Conservation (phyloP, 75 land plant genomes). For the Pinus tabuliformis region DNA sequence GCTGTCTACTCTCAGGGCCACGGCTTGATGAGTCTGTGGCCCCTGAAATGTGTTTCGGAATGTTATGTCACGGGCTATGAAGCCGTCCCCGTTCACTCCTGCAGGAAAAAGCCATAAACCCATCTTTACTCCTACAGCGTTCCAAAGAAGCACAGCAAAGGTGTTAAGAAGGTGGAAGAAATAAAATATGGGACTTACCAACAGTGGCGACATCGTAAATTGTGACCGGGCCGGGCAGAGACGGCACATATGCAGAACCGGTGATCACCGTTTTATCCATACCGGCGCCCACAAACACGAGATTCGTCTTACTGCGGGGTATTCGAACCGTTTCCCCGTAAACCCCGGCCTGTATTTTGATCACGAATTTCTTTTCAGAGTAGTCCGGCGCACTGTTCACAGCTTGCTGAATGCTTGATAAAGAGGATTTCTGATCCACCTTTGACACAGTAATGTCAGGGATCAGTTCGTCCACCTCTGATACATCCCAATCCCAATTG, state of each 20-base stretch:
- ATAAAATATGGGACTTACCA: slow-evolving; percentile 12
- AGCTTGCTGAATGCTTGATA: slow-evolving; percentile 52
- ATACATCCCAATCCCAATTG: background rate
- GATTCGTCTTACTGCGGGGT: slow-evolving; percentile 45
- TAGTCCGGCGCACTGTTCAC: slow-evolving; percentile 59
- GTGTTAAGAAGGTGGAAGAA: background rate
- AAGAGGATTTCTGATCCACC: background rate
- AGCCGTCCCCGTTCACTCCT: slow-evolving; percentile 20
- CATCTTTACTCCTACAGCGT: background rate
- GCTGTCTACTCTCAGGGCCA: slow-evolving; percentile 34
- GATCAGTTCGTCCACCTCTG: background rate
- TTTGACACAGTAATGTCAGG: slow-evolving; percentile 23
- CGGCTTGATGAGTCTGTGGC: slow-evolving; percentile 22
- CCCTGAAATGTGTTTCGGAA: slow-evolving; percentile 28
- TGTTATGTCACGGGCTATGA: slow-evolving; percentile 22
- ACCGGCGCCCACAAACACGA: slow-evolving; percentile 73
- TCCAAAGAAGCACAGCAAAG: too few species aligned
- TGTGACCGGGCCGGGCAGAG: slow-evolving; percentile 36
- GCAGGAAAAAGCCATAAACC: background rate
- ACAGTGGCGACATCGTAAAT: slow-evolving; percentile 64
- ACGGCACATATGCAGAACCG: slow-evolving; percentile 33
- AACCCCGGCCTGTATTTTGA: slow-evolving; percentile 60
- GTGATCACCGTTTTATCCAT: slow-evolving; percentile 62
- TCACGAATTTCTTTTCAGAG: slow-evolving; percentile 28
- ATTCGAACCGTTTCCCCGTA: slow-evolving; percentile 69